phyloP scores from a whole-genome alignment of 805 yeast genomes.

The Sugiyamaella americana region DNA sequence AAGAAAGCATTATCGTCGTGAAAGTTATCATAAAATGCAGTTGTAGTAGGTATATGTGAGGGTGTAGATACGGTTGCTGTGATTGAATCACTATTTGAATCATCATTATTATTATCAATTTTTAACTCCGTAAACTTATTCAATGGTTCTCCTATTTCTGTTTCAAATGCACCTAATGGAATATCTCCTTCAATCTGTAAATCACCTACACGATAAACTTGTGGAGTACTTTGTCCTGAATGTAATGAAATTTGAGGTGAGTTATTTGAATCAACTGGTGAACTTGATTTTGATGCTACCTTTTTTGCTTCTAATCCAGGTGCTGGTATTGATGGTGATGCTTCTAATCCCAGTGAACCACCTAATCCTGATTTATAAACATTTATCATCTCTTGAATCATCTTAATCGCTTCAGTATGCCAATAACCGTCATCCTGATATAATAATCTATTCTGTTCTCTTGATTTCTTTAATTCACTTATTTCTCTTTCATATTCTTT shows the following conservation, averaged over 20 bases:
- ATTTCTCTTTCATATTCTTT: slow-evolving; percentile 58
- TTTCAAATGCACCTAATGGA: slow-evolving; percentile 1
- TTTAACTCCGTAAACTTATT: too few relatives aligned
- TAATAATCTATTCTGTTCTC: slow-evolving; percentile 49
- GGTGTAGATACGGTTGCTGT: too few relatives aligned
- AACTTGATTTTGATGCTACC: too few relatives aligned
- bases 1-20: slow-evolving; percentile 47
- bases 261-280: neutral
- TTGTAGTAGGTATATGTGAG: too few relatives aligned
- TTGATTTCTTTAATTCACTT: slow-evolving; percentile 42
- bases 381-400: slow-evolving; percentile 45
- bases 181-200: slow-evolving; percentile 8
- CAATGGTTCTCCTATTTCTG: neutral
- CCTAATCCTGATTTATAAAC: slow-evolving; percentile 3
- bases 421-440: slow-evolving; percentile 57
- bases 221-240: neutral
- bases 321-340: too few relatives aligned
- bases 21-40: slow-evolving; percentile 4
- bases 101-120: neutral
- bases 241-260: neutral
- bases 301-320: too few relatives aligned
- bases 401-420: slow-evolving; percentile 48
- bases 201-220: neutral
- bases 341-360: neutral
- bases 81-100: neutral